Evolutionary conservation across 1,284 basidiomycete species (phyloP).

Genomic region (Cutaneotrichosporon sp.): DNA sequence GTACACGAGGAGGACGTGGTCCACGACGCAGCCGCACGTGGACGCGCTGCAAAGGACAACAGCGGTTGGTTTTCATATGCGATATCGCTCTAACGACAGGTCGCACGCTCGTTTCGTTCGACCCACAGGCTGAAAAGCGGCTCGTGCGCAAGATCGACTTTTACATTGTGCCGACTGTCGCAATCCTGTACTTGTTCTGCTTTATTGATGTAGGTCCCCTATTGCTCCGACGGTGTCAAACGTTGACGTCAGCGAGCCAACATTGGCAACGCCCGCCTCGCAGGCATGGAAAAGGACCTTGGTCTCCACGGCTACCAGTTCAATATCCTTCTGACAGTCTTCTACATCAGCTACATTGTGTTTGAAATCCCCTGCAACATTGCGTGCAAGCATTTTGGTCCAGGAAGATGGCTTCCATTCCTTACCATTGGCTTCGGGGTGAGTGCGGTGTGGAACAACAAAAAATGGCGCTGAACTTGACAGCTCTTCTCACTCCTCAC

Average conservation of each 20-base stretch:
- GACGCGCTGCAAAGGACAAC: conserved; percentile 11
- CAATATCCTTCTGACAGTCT: conserved; percentile 20
- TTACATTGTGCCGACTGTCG: conserved; percentile 18
- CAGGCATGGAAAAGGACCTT: conserved; percentile 20
- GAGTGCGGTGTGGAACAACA: too few species aligned
- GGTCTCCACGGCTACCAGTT: conserved; percentile 19
- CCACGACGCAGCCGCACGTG: conserved; percentile 9
- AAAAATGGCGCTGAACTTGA: background rate
- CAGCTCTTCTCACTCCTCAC: conserved; percentile 28
- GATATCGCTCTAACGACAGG: background rate
- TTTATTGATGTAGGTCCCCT: conserved; percentile 13
- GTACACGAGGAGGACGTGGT: background rate
- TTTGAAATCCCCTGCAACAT: conserved; percentile 25
- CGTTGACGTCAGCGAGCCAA: conserved; percentile 9
- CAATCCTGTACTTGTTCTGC: conserved; percentile 18
- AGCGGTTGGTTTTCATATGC: background rate
- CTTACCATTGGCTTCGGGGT: conserved; percentile 21
- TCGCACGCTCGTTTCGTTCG: conserved; percentile 12
- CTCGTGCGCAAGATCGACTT: conserved; percentile 25
- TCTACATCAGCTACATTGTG: conserved; percentile 24
- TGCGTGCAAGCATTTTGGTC: conserved; percentile 18
- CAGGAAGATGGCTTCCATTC: conserved; percentile 23
- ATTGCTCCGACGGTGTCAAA: background rate
- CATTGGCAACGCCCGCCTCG: conserved; percentile 23
- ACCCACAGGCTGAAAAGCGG: conserved; percentile 16